These are phyloP conservation scores for Sechiopsis laciniata DNA, from an alignment of 306 rosid species.

Conservation along the genomic window DNA sequence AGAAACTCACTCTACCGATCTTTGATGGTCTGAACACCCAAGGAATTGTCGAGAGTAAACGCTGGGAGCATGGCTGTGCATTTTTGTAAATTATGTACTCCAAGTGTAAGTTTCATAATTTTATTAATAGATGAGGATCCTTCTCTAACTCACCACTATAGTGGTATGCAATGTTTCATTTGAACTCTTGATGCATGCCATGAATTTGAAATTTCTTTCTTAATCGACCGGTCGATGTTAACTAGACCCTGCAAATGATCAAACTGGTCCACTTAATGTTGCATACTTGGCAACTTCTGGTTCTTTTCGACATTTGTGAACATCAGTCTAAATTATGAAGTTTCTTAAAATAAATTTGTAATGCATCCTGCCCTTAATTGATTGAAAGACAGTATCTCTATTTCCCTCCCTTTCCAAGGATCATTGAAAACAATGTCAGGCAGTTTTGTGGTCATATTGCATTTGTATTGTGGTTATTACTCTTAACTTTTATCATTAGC, in stretches of 20 bases:
- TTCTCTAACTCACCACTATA: not conserved
- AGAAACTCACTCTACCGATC: not conserved
- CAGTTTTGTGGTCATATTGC: not conserved
- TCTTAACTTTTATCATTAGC: no score
- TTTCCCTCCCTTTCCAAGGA: not conserved
- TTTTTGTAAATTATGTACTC: not conserved
- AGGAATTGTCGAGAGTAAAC: not conserved
- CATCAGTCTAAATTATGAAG: not conserved
- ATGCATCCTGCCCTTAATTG: not conserved
- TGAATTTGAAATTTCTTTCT: not conserved
- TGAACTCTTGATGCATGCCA: conserved; percentile 5
- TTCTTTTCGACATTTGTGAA: not conserved
- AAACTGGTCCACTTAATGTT: not conserved
- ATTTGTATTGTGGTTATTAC: no score
- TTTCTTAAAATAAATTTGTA: not conserved
- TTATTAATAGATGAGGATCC: not conserved
- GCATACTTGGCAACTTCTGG: not conserved
- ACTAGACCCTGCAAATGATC: not conserved
- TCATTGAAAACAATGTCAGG: not conserved
- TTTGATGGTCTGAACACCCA: conserved; percentile 1
- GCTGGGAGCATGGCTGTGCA: not conserved
- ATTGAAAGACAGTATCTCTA: not conserved
- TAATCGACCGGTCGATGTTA: not conserved
- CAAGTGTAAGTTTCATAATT: not conserved
- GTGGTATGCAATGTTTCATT: not conserved